These are phyloP conservation scores for Vairimorpha ceranae DNA, from an alignment of 371 early-diverging fungal species.

Conservation along the genomic window DNA sequence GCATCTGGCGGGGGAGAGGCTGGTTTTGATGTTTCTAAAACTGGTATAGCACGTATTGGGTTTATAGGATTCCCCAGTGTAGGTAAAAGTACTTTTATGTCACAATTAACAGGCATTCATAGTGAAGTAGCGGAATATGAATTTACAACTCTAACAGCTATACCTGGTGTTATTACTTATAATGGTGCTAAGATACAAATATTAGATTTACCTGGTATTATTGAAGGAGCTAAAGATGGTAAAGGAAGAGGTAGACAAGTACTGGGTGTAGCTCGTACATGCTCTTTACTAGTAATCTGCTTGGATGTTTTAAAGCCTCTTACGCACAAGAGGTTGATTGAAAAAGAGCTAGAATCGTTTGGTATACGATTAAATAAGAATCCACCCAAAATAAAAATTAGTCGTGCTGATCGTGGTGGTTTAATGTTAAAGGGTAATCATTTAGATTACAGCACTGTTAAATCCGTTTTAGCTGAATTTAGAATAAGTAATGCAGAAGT, in stretches of 20 bases:
- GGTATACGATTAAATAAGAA: slow-evolving; percentile 86
- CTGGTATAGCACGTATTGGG: slow-evolving; percentile 90
- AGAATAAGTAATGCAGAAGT: slow-evolving; percentile 92
- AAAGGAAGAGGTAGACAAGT: slow-evolving; percentile 94
- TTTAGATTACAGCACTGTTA: slow-evolving; percentile 78
- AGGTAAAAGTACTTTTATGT: slow-evolving; percentile 87
- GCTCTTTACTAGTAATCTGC: slow-evolving; percentile 90
- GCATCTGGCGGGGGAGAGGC: slow-evolving; percentile 71
- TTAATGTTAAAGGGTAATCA: slow-evolving; percentile 81
- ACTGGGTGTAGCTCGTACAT: slow-evolving; percentile 87
- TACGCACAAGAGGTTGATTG: slow-evolving; percentile 75
- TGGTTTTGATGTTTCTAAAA: slow-evolving; percentile 82
- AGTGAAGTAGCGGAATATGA: slow-evolving; percentile 85
- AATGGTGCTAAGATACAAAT: slow-evolving; percentile 92
- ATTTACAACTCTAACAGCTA: slow-evolving; percentile 86
- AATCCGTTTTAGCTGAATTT: slow-evolving; percentile 88
- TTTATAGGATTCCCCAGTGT: slow-evolving; percentile 93
- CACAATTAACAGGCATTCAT: slow-evolving; percentile 82
- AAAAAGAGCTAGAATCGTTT: slow-evolving; percentile 89
- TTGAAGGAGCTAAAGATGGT: slow-evolving; percentile 97
- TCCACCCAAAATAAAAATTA: slow-evolving; percentile 75
- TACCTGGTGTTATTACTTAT: slow-evolving; percentile 80
- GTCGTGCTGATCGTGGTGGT: slow-evolving; percentile 93
- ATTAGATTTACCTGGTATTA: slow-evolving; percentile 82
- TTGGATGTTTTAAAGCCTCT: slow-evolving; percentile 90